Evolutionary conservation across 2,329 filamentous ascomycete genomes (phyloP), one percentile per base, ranked within the genome.

Genomic region (Pyricularia pennisetigena): DNA sequence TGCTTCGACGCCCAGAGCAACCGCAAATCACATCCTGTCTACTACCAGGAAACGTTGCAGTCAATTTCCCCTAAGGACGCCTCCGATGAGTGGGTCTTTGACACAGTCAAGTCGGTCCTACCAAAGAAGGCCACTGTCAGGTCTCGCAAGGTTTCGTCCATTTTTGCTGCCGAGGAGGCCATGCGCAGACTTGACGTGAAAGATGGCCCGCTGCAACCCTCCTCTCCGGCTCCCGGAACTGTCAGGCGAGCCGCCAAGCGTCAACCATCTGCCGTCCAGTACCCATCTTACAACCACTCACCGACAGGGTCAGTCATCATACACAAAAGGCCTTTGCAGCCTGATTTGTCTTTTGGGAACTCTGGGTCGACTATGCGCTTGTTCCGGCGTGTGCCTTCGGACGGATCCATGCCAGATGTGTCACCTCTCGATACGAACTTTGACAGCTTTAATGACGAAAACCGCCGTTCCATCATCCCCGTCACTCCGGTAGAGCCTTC

Each of bases 261-360:
- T 68, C 78, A 81, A 59, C 78, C 83, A 5, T 84, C 84, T 0
- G 74, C 65, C 74, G 54, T 74, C 68, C 69, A 62, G 16, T 67
- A 67, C 16, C 66, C 66, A 28, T 64, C 66, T 1, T 41, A 32
- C 57, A 67, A 63, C 24, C 49, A 61, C 54, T 67, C 66, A 14
- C 66, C 66, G n/a, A 61, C 30, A 10, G 72, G 20, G 69, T 76
- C 71, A 16, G 30, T 67, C 24, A 61, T 64, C 2, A 26, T 64
- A 2, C 78, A 86, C 0, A 93, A 92, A 78, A 89, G 92, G 71
- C 94, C 94, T 0, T 83, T 97, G 1, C 93, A 93, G 68, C 86
- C 95, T 1, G 93, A 98, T 74, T 89, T 97, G 82, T 96, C 90
- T 6, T 98, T 96, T 79, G 95, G 94, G 67, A 98, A 98, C 78